Conservation (phyloP, 129 eudicot genomes). For the Flaveria linearis region DNA sequence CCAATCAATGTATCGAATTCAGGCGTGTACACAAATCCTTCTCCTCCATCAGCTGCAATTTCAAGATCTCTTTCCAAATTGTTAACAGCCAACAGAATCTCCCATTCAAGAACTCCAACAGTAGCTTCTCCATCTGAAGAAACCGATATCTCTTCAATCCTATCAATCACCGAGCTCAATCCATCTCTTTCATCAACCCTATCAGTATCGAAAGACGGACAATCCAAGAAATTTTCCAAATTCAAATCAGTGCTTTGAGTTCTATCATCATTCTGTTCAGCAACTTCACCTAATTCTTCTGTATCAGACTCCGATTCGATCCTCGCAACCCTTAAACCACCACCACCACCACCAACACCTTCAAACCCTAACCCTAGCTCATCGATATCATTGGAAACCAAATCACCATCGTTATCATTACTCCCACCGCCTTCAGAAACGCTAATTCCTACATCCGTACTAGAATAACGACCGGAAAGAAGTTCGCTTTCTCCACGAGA, state of each 20-base stretch:
- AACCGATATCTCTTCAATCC: constrained; percentile 63
- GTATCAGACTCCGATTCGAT: constrained; percentile 66
- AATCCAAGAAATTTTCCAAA: constrained; percentile 41
- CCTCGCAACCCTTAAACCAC: constrained; percentile 59
- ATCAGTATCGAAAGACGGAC: constrained; percentile 48
- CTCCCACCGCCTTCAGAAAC: constrained; percentile 23
- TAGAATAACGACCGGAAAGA: constrained; percentile 5
- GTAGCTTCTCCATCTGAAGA: constrained; percentile 43
- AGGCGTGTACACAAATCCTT: constrained; percentile 41
- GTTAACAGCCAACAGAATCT: constrained; percentile 63
- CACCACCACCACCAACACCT: constrained; percentile 6
- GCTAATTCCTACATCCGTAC: constrained; percentile 16
- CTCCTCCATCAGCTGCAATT: constrained; percentile 48
- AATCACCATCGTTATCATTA: constrained; percentile 23
- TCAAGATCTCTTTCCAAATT: constrained; percentile 50
- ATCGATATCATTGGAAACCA: constrained; percentile 30
- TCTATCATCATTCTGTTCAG: constrained; percentile 26
- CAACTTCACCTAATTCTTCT: constrained; percentile 51
- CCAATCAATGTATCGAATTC: constrained; percentile 63
- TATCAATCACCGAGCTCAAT: constrained; percentile 51
- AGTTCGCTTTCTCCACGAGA: constrained; percentile 33
- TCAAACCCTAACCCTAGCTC: constrained; percentile 56
- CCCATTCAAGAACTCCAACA: constrained; percentile 60
- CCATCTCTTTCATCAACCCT: constrained; percentile 53
- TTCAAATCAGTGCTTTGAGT: constrained; percentile 16